phyloP scores from a whole-genome alignment of 2,329 filamentous ascomycete genomes.

The Penicillium psychrosexuale region DNA sequence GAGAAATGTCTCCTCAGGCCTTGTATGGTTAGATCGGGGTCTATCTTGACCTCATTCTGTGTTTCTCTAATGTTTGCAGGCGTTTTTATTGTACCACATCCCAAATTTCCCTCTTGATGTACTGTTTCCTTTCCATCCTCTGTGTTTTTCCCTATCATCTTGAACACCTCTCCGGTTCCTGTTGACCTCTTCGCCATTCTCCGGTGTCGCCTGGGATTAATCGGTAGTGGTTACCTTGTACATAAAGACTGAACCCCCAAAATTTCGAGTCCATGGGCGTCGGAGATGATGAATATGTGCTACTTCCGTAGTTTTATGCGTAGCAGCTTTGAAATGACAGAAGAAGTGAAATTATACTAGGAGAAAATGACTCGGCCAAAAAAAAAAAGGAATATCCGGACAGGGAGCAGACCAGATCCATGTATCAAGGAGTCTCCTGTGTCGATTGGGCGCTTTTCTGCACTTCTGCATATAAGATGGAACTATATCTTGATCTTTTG shows the following conservation, averaged over 20 bases:
- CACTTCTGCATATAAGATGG: not conserved
- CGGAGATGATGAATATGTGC: constrained; percentile 9
- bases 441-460: not conserved
- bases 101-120: constrained; percentile 29
- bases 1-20: constrained; percentile 48
- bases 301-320: not conserved
- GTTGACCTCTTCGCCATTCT: constrained; percentile 24
- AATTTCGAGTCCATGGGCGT: constrained; percentile 21
- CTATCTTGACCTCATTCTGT: constrained; percentile 23
- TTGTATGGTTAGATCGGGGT: constrained; percentile 35
- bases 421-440: not conserved
- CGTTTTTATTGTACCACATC: constrained; percentile 37
- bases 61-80: constrained; percentile 34
- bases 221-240: constrained; percentile 34
- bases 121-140: constrained; percentile 22
- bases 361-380: too few species aligned
- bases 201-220: constrained; percentile 23
- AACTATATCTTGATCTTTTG: not conserved
- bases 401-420: too few species aligned
- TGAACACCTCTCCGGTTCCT: constrained; percentile 22
- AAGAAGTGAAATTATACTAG: not conserved
- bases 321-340: not conserved
- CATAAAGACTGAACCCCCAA: constrained; percentile 34
- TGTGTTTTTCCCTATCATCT: constrained; percentile 25
- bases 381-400: too few species aligned